Base-by-base conservation (phyloP, 2,329 filamentous ascomycete genomes). In the Cytospora leucostoma region DNA sequence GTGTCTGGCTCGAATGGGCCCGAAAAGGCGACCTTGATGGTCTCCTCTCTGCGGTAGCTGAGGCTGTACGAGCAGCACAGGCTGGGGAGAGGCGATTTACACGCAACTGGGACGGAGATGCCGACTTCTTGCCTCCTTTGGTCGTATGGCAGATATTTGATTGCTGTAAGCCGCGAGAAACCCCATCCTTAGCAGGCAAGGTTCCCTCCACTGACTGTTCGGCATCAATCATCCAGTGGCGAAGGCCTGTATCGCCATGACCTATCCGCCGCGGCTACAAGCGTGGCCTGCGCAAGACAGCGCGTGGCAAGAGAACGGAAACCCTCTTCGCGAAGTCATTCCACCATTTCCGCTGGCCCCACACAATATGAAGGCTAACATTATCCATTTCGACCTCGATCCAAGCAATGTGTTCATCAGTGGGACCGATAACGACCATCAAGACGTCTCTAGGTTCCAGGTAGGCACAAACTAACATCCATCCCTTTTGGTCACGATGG, bases 351-450 rank as follows among this genome's bases (percentile, higher is more conserved):
- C 38, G 15, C 13, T 51, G 15, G 37, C 17, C 11, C 17, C 17
- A 53, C 10, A 17, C 34, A 15, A 34, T 27, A 12, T 53, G 17
- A 4, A 44, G 2, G 5, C 33, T 3, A 12, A 53, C 4, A 40
- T 53, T 6, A 32, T 59, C 33, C 57, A 59, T 53, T 59, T 59
- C 37, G 57, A 59, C 17, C 8, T 59, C 3, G 57, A 59, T 13
- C 35, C 37, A 2, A 37, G 27, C 10, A 59, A 59, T 7, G n/a
- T 59, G 1, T 53, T 53, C 3, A 17, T 59, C 2, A 15, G 10
- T 11, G 37, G 44, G 17, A 44, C 49, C 8, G 57, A 59, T 15
- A 19, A 7, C 8, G 8, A 44, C 4, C 57, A 53, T 44, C 27
- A 32, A 7, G 6, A 1, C 8, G 35, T 59, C n/a, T 37, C 57